These are phyloP conservation scores for Scytalidium lignicola DNA, from an alignment of 2,329 filamentous ascomycete species.

Conservation along the genomic window DNA sequence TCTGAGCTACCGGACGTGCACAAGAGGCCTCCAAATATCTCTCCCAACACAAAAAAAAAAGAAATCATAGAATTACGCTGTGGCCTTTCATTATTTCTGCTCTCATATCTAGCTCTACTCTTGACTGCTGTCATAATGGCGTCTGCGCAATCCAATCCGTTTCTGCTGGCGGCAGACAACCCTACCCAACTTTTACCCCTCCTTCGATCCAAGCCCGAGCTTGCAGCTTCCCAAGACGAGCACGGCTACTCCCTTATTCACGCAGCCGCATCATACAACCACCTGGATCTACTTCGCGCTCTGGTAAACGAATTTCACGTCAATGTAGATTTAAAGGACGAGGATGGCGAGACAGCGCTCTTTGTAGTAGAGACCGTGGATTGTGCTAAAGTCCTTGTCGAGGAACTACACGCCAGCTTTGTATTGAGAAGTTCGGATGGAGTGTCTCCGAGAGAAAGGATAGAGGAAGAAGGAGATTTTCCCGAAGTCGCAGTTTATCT, in stretches of 20 bases:
- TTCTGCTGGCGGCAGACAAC: conserved; percentile 77
- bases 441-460: conserved; percentile 74
- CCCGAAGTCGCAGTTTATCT: conserved; percentile 73
- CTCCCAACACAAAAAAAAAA: no score
- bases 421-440: conserved; percentile 64
- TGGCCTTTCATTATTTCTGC: no score
- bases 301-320: conserved; percentile 74
- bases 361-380: conserved; percentile 84
- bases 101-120: not conserved
- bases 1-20: no score
- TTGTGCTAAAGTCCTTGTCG: conserved; percentile 72
- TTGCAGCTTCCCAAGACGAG: conserved; percentile 77
- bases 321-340: conserved; percentile 75
- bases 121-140: not conserved
- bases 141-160: conserved; percentile 48
- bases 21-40: no score
- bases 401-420: conserved; percentile 71
- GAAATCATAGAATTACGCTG: no score
- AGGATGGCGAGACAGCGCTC: conserved; percentile 90
- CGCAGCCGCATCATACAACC: conserved; percentile 88
- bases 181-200: conserved; percentile 67
- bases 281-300: conserved; percentile 70
- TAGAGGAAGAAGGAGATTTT: conserved; percentile 72
- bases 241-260: conserved; percentile 94
- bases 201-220: conserved; percentile 66